Base-by-base conservation (phyloP, 352 stramenopile genomes). In the Phytopythium aichiense region DNA sequence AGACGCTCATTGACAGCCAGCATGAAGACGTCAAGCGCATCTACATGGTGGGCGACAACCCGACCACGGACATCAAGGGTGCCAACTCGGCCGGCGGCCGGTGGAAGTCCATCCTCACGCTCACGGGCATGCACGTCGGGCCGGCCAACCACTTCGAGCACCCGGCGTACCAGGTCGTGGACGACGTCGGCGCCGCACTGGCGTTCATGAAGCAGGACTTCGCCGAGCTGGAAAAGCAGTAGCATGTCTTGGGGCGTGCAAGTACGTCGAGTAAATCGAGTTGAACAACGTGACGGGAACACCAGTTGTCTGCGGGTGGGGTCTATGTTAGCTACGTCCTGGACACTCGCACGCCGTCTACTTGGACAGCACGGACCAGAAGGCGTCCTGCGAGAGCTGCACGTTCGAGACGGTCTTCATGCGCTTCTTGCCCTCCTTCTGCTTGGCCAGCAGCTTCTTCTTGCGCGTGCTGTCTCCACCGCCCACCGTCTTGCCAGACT, bases 361-460 rank as follows among this genome's bases (percentile, higher is more conserved):
- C 69, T 90, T 94, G 67, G 84, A 92, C 37, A 99, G 69, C 55
- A 99, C 97, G 28, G 97, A 98, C 91, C 98, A 98, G 73, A 99
- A 99, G 20, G 97, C 97, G 58, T 97, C 96, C 74, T 99, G 97
- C 54, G 89, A 97, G 43, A 99, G 81, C 65, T 96, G 81, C 5
- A 99, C 97, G 63, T 98, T 98, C 9, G 96, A 94, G 50, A 98
- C 87, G 16, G 92, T 96, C 77, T 99, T 98, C 77, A 98, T 96
- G 60, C 93, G 92, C 62, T 98, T 97, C 82, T 99, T 99, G 63
- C 98, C 98, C 60, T 97, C 80, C 72, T 99, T 99, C 74, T 99
- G 98, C 78, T 99, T 99, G 65, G 99, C 97, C 15, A 99, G 72
- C 33, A 99, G 81, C 68, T 99, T 99, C 66, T 98, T 98, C 75